phyloP scores from a whole-genome alignment of 495 filamentous ascomycete genomes.

The Hypoxylon perforatum region DNA sequence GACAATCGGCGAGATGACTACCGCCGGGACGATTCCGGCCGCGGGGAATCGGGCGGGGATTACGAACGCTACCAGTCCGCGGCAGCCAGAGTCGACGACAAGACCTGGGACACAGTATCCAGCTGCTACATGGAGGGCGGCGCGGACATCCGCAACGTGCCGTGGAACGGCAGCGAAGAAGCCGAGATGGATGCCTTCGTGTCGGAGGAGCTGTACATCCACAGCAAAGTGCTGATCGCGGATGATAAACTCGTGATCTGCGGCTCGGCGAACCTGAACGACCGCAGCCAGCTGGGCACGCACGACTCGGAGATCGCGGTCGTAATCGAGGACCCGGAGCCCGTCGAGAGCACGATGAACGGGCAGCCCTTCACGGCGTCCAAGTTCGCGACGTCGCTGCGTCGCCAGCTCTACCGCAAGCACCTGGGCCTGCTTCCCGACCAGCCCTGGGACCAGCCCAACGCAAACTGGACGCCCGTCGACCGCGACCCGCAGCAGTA shows the following conservation, averaged over 20 bases:
- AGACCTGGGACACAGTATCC: constrained; percentile 80
- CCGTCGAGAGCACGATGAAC: constrained; percentile 76
- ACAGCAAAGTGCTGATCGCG: constrained; percentile 93
- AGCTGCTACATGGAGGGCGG: constrained; percentile 88
- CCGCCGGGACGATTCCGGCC: constrained; percentile 4
- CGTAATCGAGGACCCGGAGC: constrained; percentile 79
- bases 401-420: constrained; percentile 88
- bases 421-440: constrained; percentile 85
- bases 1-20: constrained; percentile 34
- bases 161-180: constrained; percentile 79
- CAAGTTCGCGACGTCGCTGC: constrained; percentile 84
- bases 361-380: constrained; percentile 75
- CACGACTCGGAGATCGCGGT: constrained; percentile 90
- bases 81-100: constrained; percentile 62
- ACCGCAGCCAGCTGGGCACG: constrained; percentile 88
- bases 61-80: constrained; percentile 74
- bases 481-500: constrained; percentile 75
- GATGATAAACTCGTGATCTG: constrained; percentile 91
- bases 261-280: constrained; percentile 94
- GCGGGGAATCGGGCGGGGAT: constrained; percentile 28
- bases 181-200: constrained; percentile 90
- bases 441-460: constrained; percentile 69
- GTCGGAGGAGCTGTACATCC: constrained; percentile 92
- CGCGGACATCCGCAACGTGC: constrained; percentile 76
- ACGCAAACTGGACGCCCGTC: constrained; percentile 81